These are phyloP conservation scores for Cercospora beticola DNA, from an alignment of 2,329 filamentous ascomycete genomes.

Conservation along the genomic window DNA sequence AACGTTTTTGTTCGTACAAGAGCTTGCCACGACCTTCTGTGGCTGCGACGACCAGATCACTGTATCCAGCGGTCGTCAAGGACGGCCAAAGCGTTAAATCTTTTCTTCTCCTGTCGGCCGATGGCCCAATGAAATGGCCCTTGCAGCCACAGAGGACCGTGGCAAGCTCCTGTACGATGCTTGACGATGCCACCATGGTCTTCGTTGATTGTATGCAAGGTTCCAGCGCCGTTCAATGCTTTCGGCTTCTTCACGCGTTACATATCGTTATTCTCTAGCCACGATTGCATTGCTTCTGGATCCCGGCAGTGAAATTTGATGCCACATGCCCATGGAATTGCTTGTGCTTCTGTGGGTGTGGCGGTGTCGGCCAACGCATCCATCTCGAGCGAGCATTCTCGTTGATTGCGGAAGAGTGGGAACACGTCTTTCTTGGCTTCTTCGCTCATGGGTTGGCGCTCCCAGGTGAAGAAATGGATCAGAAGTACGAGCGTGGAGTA, in stretches of 20 bases:
- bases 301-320: background rate
- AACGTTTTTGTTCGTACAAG: background rate
- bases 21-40: background rate
- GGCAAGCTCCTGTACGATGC: background rate
- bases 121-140: background rate
- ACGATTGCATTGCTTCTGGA: background rate
- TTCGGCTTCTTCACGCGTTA: background rate
- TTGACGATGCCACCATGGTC: background rate
- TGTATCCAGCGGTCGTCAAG: background rate
- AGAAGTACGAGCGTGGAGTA: background rate
- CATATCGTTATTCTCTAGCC: background rate
- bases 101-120: background rate
- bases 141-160: background rate
- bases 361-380: background rate
- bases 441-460: background rate
- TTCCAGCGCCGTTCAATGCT: background rate
- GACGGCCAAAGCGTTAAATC: background rate
- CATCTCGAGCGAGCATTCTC: background rate
- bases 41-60: background rate
- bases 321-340: background rate
- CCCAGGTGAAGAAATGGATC: background rate
- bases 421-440: background rate
- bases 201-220: background rate
- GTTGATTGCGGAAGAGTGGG: background rate
- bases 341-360: background rate